Base-by-base conservation (phyloP, 176 grass and related monocot genomes). In the Avena atlantica region DNA sequence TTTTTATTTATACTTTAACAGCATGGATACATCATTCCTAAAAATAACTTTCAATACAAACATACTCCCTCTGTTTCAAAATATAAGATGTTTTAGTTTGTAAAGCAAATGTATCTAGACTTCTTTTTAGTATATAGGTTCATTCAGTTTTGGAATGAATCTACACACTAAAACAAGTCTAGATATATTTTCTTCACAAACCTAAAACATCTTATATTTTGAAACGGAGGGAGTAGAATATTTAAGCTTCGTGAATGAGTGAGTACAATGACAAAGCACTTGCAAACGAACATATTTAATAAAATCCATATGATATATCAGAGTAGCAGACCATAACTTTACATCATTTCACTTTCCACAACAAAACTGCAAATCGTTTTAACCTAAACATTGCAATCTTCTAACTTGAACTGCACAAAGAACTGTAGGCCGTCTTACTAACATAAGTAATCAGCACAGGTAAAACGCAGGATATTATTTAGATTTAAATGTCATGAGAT, bases 1-100 rank as follows among this genome's bases (percentile, higher is more conserved):
- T 57, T 78, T 72, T 71, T 57, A 14, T 36, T 27, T 17, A 82
- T 27, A 70, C 61, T 82, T 82, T 45, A 45, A 15, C n/a, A 83
- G 51, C 15, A 1, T 64, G 34, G 15, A 56, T 65, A 78, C 36
- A 16, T 76, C 0, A 20, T 70, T 82, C 29, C 64, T 74, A 51
- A 78, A 60, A 57, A 1, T 31, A 81, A 52, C 24, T 78, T 78
- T 19, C 29, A 86, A 15, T 79, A 20, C 20, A 4, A 69, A 69
- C 20, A 85, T 0, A 34, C 31, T 34, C 31, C 31, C 31, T 34
- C 31, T 34, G 27, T 29, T 34, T 34, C 31, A 34, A 34, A 34
- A 34, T 34, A 34, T 34, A 34, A 34, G 31, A 34, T 34, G 31
- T 34, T 34, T 34, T 34, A 34, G 31, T 34, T 34, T 34, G 31